Evolutionary conservation across 176 grass and related monocot genomes (phyloP).

Genomic region (Musa troglodytarum): DNA sequence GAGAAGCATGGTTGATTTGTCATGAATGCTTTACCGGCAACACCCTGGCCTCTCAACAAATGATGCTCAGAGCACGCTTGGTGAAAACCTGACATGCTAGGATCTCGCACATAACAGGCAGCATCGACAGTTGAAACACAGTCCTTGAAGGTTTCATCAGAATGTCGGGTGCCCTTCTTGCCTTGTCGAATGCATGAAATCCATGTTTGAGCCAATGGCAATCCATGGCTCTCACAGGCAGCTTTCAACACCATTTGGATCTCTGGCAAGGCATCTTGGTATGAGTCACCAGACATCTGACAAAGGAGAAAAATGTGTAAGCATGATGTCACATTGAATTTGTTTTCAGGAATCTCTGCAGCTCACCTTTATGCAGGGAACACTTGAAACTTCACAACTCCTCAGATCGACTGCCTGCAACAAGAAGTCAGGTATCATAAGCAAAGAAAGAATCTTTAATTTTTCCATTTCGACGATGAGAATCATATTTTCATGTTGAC

Average conservation of each 20-base stretch:
- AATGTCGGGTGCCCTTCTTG: conserved; percentile 63
- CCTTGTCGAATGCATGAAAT: conserved; percentile 65
- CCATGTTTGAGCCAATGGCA: conserved; percentile 93
- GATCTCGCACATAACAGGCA: conserved; percentile 57
- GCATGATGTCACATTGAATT: background rate
- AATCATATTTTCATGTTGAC: background rate
- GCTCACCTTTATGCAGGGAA: conserved; percentile 48
- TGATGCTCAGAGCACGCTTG: conserved; percentile 96
- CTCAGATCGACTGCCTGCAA: conserved; percentile 85
- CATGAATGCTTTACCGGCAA: conserved; percentile 65
- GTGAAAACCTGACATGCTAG: conserved; percentile 44
- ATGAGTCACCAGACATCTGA: conserved; percentile 50
- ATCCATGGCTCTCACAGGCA: conserved; percentile 47
- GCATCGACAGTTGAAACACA: conserved; percentile 76
- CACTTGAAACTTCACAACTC: conserved; percentile 38
- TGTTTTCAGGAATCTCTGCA: conserved; percentile 1
- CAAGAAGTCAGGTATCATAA: background rate
- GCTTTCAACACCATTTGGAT: conserved; percentile 47
- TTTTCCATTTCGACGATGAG: background rate
- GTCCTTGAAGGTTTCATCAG: conserved; percentile 52
- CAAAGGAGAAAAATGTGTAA: conserved; percentile 10
- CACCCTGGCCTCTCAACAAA: conserved; percentile 78
- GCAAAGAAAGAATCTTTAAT: background rate
- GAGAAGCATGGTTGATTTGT: conserved; percentile 84
- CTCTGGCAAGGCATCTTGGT: conserved; percentile 55